phyloP scores from a whole-genome alignment of 495 filamentous ascomycete species.

The Sabuloglossum arenarium region DNA sequence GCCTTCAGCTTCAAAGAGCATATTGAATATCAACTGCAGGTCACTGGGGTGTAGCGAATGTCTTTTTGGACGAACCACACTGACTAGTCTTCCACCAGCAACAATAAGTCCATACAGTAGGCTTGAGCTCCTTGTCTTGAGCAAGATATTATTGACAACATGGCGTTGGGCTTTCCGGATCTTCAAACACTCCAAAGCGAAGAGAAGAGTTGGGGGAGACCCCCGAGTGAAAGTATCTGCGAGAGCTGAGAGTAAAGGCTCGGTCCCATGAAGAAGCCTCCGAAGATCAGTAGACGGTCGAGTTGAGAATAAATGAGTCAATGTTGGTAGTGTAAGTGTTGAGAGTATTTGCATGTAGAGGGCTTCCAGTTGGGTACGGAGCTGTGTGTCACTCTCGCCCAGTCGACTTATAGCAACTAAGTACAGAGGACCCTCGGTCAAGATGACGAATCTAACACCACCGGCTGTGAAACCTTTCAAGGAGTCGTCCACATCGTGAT shows the following conservation, averaged over 20 bases:
- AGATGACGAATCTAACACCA: constrained; percentile 61
- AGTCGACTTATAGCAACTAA: constrained; percentile 83
- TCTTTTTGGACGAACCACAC: constrained; percentile 79
- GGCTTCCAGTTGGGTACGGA: constrained; percentile 74
- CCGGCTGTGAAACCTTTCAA: constrained; percentile 69
- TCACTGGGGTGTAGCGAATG: constrained; percentile 94
- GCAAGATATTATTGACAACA: constrained; percentile 64
- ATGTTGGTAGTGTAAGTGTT: constrained; percentile 74
- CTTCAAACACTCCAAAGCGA: constrained; percentile 74
- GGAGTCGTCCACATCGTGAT: constrained; percentile 53
- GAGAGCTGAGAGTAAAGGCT: constrained; percentile 72
- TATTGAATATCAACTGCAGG: constrained; percentile 91
- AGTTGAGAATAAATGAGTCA: constrained; percentile 73
- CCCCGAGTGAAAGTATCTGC: constrained; percentile 89
- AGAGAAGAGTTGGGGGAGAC: constrained; percentile 71
- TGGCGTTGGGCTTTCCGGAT: constrained; percentile 74
- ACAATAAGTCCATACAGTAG: constrained; percentile 89
- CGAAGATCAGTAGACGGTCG: constrained; percentile 82
- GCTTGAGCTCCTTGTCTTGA: constrained; percentile 50
- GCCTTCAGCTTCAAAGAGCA: constrained; percentile 90
- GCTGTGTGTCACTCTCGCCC: constrained; percentile 73
- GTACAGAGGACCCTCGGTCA: constrained; percentile 68
- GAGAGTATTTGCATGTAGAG: constrained; percentile 97
- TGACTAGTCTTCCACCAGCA: constrained; percentile 82
- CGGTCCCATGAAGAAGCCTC: constrained; percentile 83